Conservation (phyloP, 1,139 yeast genomes). For the Pichia sp. region DNA sequence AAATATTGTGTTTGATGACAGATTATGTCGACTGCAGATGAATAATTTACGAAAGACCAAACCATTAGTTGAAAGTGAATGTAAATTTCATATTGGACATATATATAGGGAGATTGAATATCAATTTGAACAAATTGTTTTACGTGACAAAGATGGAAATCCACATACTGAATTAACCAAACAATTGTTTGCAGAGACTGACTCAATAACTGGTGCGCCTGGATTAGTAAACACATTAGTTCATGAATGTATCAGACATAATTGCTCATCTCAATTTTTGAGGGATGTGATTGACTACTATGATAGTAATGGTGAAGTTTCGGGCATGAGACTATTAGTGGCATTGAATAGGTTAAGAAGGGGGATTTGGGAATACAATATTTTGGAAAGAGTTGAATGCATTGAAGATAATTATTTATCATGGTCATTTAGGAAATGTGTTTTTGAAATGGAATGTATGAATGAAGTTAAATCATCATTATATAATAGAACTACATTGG, state of each 20-base stretch:
- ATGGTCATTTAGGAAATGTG: conserved; percentile 15
- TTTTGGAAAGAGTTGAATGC: conserved; percentile 11
- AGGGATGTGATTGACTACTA: conserved; percentile 14
- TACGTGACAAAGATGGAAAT: background rate
- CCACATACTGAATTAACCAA: background rate
- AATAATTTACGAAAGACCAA: conserved; percentile 10
- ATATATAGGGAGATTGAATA: conserved; percentile 9
- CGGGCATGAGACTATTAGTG: conserved; percentile 10
- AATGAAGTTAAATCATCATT: conserved; percentile 13
- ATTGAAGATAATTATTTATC: conserved; percentile 10
- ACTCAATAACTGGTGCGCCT: conserved; percentile 5
- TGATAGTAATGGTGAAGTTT: conserved; percentile 13
- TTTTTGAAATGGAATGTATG: conserved; percentile 14
- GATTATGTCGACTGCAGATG: conserved; percentile 10
- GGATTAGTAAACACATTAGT: conserved; percentile 9
- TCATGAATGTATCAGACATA: conserved; percentile 13
- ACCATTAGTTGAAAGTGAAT: conserved; percentile 12
- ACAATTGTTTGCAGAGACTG: conserved; percentile 6
- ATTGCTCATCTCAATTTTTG: conserved; percentile 12
- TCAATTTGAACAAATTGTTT: conserved; percentile 8
- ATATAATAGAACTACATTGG: conserved; percentile 8
- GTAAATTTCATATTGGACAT: conserved; percentile 14
- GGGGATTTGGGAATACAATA: conserved; percentile 14
- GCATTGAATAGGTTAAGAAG: conserved; percentile 10
- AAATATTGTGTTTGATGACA: conserved; percentile 5